phyloP scores from a whole-genome alignment of 208 protist species.

The Leishmania tarentolae region DNA sequence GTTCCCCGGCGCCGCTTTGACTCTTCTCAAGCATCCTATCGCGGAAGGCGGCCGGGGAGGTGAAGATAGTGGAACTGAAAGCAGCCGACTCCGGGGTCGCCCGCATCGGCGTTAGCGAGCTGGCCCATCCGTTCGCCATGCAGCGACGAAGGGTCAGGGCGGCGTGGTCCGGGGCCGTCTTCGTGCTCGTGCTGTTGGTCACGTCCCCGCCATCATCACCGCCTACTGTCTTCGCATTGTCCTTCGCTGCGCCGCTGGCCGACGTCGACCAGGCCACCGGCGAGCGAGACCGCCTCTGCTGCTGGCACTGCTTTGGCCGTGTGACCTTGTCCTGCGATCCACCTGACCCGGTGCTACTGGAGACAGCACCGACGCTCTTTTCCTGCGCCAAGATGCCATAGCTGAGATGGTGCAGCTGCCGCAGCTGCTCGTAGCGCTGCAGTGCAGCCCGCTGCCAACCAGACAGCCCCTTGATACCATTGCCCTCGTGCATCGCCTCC shows the following conservation, averaged over 20 bases:
- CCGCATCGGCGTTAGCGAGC: constrained; percentile 19
- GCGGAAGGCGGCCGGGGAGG: constrained; percentile 8
- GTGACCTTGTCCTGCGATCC: not conserved
- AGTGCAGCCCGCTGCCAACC: constrained; percentile 38
- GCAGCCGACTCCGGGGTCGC: constrained; percentile 13
- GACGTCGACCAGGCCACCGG: not conserved
- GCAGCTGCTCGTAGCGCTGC: constrained; percentile 51
- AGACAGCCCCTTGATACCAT: constrained; percentile 27
- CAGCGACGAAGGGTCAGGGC: constrained; percentile 15
- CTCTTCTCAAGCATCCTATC: constrained; percentile 12
- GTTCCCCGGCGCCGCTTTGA: not conserved
- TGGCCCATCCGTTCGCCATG: not conserved
- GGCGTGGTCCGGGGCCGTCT: not conserved
- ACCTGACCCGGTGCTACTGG: not conserved
- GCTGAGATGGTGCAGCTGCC: constrained; percentile 41
- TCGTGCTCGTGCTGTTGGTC: not conserved
- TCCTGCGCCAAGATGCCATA: constrained; percentile 24
- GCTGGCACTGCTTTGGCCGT: not conserved
- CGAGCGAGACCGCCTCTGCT: not conserved
- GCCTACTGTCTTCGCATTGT: not conserved
- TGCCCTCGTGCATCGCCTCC: not conserved
- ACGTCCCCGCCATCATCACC: not conserved
- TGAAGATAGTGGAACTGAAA: constrained; percentile 16
- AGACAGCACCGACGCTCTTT: not conserved
- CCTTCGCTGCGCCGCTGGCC: not conserved